phyloP scores from a whole-genome alignment of 73 alveolate genomes.

The Tetrahymena borealis region DNA sequence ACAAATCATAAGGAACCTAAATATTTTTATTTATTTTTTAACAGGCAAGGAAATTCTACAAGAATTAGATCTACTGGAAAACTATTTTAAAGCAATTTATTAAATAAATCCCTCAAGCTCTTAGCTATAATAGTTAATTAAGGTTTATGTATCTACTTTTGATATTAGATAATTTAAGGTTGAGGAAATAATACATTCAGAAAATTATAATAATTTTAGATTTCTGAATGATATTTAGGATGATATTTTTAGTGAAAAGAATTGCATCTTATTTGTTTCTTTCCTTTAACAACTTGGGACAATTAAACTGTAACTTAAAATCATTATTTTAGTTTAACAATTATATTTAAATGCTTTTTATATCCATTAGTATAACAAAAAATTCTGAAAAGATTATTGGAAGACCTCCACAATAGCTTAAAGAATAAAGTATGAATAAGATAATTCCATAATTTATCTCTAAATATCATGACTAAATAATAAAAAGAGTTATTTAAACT shows the following conservation, averaged over 20 bases:
- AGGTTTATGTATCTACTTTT: neutral
- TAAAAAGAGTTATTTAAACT: neutral
- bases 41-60: neutral
- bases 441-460: neutral
- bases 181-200: neutral
- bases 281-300: neutral
- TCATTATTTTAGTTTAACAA: too few relatives aligned
- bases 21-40: too few relatives aligned
- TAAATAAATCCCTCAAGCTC: neutral
- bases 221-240: neutral
- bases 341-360: too few relatives aligned
- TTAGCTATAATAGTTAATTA: neutral
- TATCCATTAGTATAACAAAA: neutral
- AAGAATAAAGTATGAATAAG: neutral
- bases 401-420: neutral
- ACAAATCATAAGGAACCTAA: too few relatives aligned
- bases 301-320: neutral
- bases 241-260: neutral
- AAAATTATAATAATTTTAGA: neutral
- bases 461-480: neutral
- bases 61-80: neutral
- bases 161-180: too few relatives aligned
- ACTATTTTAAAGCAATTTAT: neutral
- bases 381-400: neutral
- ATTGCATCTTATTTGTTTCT: neutral